Evolutionary conservation across 2,329 filamentous ascomycete species (phyloP).

Genomic region (Ceratocystis cubensis): DNA sequence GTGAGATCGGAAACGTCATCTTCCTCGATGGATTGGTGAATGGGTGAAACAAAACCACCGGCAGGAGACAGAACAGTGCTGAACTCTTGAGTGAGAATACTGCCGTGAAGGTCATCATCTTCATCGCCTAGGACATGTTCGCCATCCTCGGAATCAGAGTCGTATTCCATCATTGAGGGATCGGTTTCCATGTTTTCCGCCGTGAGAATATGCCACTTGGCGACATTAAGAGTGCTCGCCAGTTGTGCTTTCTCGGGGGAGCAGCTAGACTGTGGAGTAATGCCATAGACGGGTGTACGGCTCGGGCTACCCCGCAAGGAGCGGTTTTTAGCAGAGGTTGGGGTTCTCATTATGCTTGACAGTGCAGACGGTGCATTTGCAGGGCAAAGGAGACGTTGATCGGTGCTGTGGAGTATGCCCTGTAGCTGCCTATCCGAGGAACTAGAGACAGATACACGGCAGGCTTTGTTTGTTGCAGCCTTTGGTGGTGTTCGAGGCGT

Average conservation of each 20-base stretch:
- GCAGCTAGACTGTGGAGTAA: neutral
- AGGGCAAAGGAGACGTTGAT: constrained; percentile 33
- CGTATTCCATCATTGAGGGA: neutral
- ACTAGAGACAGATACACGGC: neutral
- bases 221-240: constrained; percentile 17
- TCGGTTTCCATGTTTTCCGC: constrained; percentile 13
- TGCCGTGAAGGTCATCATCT: constrained; percentile 4
- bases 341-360: constrained; percentile 14
- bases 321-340: constrained; percentile 13
- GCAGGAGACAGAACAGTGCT: constrained; percentile 19
- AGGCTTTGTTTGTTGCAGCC: neutral
- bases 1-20: neutral
- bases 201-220: constrained; percentile 15
- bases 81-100: constrained; percentile 17
- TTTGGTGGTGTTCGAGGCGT: constrained; percentile 10
- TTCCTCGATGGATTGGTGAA: constrained; percentile 4
- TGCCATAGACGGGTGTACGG: constrained; percentile 13
- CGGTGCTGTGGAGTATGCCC: constrained; percentile 41
- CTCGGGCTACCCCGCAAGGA: constrained; percentile 12
- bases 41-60: constrained; percentile 10
- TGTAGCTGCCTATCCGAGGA: constrained; percentile 37
- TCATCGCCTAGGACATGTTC: neutral
- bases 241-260: constrained; percentile 15
- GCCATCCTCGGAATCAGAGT: constrained; percentile 10
- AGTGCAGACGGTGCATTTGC: constrained; percentile 12